Base-by-base conservation (phyloP, 352 stramenopile genomes). In the Globisporangium rhizosaccharum region DNA sequence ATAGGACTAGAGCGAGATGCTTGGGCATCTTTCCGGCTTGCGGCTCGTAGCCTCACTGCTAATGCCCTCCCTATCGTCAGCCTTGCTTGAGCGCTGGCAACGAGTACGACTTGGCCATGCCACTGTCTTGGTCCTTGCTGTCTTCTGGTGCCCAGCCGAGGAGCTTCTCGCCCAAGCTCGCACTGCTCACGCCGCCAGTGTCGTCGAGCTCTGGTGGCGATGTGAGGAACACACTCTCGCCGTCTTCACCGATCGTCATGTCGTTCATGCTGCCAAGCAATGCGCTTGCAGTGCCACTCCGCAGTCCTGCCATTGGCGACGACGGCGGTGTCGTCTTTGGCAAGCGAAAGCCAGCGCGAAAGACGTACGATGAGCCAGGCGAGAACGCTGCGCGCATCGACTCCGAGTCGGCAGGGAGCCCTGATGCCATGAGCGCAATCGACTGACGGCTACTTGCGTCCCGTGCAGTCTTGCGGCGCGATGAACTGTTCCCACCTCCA, bases 271-370 rank as follows among this genome's bases (percentile, higher is more conserved):
- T 23, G 5, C 51, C 55, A 14, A 52, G 26, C n/a, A 61, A 36
- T 12, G 39, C 10, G 1, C 26, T 50, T 12, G 54, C 23, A 10
- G 37, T 51, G 3, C 52, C 48, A 14, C 41, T 45, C 0, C 56
- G 20, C 9, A 68, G 11, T 4, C 37, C 41, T 28, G 51, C 61
- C 37, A 56, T 42, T 5, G 63, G 63, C 2, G 63, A 66, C 26
- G 48, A 63, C 11, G 75, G 75, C 0, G 72, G 70, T 7, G 72
- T 71, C 6, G 68, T 56, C 66, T 85, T 85, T 7, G 75, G 77
- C 6, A 87, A 56, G 1, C 77, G 77, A 33, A 87, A 87, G 1
- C 77, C 77, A 10, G 73, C 75, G 20, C 73, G 75, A n/a, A 82
- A 77, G 25, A 87, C 61, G 59, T 76, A 84, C 17, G 53, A 71